These are phyloP conservation scores for Coemansia biformis DNA, from an alignment of 192 early-diverging fungal species.

Conservation along the genomic window DNA sequence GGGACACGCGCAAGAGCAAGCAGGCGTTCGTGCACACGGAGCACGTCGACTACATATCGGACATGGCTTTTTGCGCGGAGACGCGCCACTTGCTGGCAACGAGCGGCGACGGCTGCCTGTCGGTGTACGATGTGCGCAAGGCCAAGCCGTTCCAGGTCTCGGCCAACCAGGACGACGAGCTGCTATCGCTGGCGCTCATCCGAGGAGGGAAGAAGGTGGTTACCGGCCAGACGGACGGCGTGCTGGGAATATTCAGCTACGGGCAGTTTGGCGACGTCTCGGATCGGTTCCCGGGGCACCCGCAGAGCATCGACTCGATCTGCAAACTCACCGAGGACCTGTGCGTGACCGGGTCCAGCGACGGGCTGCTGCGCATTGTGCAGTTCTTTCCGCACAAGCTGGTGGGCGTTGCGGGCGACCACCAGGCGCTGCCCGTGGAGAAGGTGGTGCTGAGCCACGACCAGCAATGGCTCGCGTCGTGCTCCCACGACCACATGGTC, in stretches of 20 bases:
- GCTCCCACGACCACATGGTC: constrained; percentile 81
- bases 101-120: constrained; percentile 86
- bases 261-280: constrained; percentile 89
- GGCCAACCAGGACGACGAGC: constrained; percentile 93
- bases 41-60: constrained; percentile 90
- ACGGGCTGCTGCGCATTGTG: constrained; percentile 85
- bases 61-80: constrained; percentile 64
- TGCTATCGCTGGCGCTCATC: constrained; percentile 66
- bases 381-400: constrained; percentile 87
- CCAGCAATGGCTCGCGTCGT: constrained; percentile 69
- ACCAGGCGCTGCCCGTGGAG: constrained; percentile 88
- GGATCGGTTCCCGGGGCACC: constrained; percentile 94
- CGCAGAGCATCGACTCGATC: constrained; percentile 82
- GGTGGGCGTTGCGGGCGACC: constrained; percentile 82
- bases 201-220: constrained; percentile 77
- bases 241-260: constrained; percentile 82
- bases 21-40: constrained; percentile 73
- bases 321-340: constrained; percentile 77
- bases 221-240: constrained; percentile 87
- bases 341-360: constrained; percentile 84
- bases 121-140: constrained; percentile 88
- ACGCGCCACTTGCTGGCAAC: constrained; percentile 77
- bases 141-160: constrained; percentile 77
- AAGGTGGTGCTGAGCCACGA: constrained; percentile 66
- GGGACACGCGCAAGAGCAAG: constrained; percentile 81